Evolutionary conservation across 305 asterid genomes (phyloP).

Genomic region (Fraxinus baroniana): DNA sequence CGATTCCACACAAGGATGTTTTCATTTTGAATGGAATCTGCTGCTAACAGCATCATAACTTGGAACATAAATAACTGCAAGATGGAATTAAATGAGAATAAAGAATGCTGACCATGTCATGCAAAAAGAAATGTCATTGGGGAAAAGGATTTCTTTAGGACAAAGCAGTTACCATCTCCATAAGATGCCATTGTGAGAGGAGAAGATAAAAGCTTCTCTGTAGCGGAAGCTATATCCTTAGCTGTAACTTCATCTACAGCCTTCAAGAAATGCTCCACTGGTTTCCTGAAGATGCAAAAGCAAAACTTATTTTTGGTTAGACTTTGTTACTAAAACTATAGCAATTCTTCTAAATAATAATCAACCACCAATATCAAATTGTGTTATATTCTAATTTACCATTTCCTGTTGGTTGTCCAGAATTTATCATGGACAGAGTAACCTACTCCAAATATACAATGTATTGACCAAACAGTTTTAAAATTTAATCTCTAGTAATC

Average conservation of each 20-base stretch:
- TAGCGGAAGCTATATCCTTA: constrained; percentile 48
- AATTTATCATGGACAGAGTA: not conserved
- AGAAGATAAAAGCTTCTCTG: constrained; percentile 53
- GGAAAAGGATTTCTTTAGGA: not conserved
- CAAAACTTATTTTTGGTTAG: not conserved
- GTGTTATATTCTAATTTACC: not conserved
- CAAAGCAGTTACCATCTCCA: constrained; percentile 73
- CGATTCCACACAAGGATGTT: not conserved
- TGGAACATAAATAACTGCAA: constrained; percentile 74
- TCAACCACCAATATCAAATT: not conserved
- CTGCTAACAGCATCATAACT: constrained; percentile 65
- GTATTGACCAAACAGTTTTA: not conserved
- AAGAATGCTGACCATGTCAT: not conserved
- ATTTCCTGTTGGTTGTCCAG: not conserved
- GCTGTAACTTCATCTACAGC: constrained; percentile 54
- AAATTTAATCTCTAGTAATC: not conserved
- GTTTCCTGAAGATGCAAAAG: constrained; percentile 52
- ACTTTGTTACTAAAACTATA: not conserved
- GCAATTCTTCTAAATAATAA: not conserved
- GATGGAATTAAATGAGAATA: constrained; percentile 12
- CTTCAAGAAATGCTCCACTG: constrained; percentile 78
- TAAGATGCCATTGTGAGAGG: constrained; percentile 95
- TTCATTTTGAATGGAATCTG: constrained; percentile 46
- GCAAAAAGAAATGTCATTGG: not conserved
- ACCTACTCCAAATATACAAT: not conserved